A percentile compares a stretch with the other conserved stretches of the same genome.
phyloP scores from a whole-genome alignment of 106 monocot genomes.

The Chionographis japonica region DNA sequence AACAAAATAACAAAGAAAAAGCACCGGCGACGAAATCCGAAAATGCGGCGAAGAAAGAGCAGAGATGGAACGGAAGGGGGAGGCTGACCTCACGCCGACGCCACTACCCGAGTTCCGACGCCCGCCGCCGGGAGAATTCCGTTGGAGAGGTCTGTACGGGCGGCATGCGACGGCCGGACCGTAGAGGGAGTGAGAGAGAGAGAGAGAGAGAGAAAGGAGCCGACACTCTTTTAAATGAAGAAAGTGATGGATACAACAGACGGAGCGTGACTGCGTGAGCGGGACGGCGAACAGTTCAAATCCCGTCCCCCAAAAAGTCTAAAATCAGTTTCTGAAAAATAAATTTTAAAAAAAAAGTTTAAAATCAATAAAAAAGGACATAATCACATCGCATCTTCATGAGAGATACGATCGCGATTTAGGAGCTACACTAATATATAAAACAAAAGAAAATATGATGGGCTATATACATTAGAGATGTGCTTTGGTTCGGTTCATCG shows the following conservation, averaged over 20 bases:
- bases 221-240: neutral
- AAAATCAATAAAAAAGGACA: too few species aligned
- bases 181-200: neutral
- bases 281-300: constrained; percentile 8
- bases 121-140: neutral
- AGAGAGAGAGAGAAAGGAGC: neutral
- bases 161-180: neutral
- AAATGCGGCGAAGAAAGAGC: neutral
- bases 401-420: too few species aligned
- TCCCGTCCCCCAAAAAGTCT: neutral
- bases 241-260: neutral
- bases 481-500: too few species aligned
- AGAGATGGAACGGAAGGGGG: neutral
- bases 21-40: neutral
- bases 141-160: neutral
- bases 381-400: too few species aligned
- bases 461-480: too few species aligned
- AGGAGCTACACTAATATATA: too few species aligned
- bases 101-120: neutral
- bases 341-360: too few species aligned
- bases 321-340: too few species aligned
- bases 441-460: too few species aligned
- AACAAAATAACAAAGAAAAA: neutral
- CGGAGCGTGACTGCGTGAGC: neutral
- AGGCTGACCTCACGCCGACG: constrained; percentile 6